Evolutionary conservation across 257 asterid genomes (phyloP).

Genomic region (Henckelia pumila): DNA sequence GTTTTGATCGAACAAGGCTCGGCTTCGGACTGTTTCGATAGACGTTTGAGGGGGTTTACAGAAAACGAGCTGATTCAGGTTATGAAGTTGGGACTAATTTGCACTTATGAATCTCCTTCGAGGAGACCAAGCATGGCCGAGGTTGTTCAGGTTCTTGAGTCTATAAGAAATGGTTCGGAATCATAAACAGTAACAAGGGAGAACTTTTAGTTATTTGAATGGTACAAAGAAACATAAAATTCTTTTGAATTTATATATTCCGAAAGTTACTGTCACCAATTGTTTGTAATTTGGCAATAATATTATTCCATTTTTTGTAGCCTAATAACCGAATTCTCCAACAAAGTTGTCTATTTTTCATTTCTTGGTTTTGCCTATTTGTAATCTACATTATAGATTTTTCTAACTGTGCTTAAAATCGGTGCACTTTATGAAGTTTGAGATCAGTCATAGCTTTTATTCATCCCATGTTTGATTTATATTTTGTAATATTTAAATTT

Average conservation of each 20-base stretch:
- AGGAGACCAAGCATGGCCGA: constrained; percentile 96
- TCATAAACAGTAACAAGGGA: constrained; percentile 29
- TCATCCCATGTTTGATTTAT: too few relatives aligned
- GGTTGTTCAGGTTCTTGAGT: constrained; percentile 86
- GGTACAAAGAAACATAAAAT: constrained; percentile 33
- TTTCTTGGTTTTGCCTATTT: neutral
- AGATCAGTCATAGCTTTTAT: too few relatives aligned
- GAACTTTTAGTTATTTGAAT: constrained; percentile 2
- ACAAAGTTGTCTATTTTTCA: too few relatives aligned
- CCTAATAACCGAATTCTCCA: neutral
- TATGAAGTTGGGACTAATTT: constrained; percentile 79
- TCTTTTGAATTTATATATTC: constrained; percentile 64
- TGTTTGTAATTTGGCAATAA: constrained; percentile 43
- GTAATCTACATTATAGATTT: too few relatives aligned
- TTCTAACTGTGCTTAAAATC: too few relatives aligned
- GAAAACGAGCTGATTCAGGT: constrained; percentile 87
- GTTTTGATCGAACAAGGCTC: constrained; percentile 61
- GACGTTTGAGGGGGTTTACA: constrained; percentile 56
- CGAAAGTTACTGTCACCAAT: constrained; percentile 30
- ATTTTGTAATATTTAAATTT: too few relatives aligned
- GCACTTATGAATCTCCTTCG: constrained; percentile 60
- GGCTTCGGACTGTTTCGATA: constrained; percentile 65
- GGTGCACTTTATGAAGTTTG: too few relatives aligned
- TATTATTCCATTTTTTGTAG: constrained; percentile 28
- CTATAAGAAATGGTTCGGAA: constrained; percentile 67